These are phyloP conservation scores for Letharia columbiana DNA, from an alignment of 495 filamentous ascomycete genomes.

Conservation along the genomic window DNA sequence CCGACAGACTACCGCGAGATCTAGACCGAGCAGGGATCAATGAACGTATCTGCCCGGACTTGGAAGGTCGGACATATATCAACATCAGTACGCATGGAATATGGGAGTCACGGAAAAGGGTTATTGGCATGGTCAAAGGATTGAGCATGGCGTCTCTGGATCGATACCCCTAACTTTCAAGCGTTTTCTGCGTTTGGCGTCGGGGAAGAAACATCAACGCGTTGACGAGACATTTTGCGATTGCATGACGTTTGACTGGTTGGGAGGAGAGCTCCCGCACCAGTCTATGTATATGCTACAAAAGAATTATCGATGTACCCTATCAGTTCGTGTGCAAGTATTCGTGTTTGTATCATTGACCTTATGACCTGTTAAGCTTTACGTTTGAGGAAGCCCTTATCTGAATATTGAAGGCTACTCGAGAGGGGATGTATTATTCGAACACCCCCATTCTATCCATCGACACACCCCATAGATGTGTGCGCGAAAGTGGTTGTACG, in stretches of 20 bases:
- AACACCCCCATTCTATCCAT: too few species aligned
- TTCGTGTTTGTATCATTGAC: neutral
- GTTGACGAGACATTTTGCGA: neutral
- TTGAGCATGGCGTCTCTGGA: constrained; percentile 9
- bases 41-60: too few species aligned
- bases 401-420: too few species aligned
- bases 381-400: too few species aligned
- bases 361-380: neutral
- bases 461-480: too few species aligned
- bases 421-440: too few species aligned
- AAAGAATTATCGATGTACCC: neutral
- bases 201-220: neutral
- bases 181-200: constrained; percentile 1
- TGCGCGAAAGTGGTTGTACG: too few species aligned
- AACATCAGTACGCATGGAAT: neutral
- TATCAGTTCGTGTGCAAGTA: neutral
- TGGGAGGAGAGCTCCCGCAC: neutral
- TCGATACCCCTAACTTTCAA: constrained; percentile 12
- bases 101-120: neutral
- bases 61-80: neutral
- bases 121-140: constrained; percentile 6
- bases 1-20: constrained; percentile 85
- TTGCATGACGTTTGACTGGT: neutral
- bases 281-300: neutral
- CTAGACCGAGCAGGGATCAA: constrained; percentile 27